Percentiles rank a stretch among this genome's conserved stretches.
These are phyloP conservation scores for Zygotorulaspora chibaensis DNA, from an alignment of 805 yeast genomes.

Conservation along the genomic window DNA sequence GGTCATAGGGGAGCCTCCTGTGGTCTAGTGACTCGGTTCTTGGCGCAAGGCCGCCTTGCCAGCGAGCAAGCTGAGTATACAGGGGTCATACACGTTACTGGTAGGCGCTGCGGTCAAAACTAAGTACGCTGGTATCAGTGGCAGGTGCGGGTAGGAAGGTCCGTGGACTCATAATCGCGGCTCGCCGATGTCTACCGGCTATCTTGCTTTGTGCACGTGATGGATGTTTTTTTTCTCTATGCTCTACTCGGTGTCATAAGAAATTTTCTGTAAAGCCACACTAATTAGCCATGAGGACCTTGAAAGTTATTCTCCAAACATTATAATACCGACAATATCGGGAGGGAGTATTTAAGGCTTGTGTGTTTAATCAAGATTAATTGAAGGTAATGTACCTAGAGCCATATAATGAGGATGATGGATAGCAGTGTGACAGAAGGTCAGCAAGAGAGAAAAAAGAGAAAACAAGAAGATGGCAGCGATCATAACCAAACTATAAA, in stretches of 20 bases:
- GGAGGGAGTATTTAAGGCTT: neutral
- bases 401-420: neutral
- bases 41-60: too few species aligned
- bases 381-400: neutral
- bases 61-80: too few species aligned
- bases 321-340: neutral
- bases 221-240: too few species aligned
- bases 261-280: neutral
- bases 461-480: neutral
- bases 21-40: too few species aligned
- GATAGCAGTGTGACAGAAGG: neutral
- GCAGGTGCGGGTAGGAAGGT: too few species aligned
- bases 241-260: neutral
- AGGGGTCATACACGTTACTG: too few species aligned
- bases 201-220: too few species aligned
- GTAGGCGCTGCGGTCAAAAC: too few species aligned
- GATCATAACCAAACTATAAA: conserved; percentile 1
- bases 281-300: neutral
- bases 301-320: neutral
- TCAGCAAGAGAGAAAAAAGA: neutral
- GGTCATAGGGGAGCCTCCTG: too few species aligned
- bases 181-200: too few species aligned
- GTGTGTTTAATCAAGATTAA: neutral
- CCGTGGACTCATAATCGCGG: too few species aligned
- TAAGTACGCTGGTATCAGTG: too few species aligned